A percentile compares a stretch with the other conserved stretches of the same genome.
Conservation (phyloP, 495 filamentous ascomycete genomes). For the Cercophora sp. region DNA sequence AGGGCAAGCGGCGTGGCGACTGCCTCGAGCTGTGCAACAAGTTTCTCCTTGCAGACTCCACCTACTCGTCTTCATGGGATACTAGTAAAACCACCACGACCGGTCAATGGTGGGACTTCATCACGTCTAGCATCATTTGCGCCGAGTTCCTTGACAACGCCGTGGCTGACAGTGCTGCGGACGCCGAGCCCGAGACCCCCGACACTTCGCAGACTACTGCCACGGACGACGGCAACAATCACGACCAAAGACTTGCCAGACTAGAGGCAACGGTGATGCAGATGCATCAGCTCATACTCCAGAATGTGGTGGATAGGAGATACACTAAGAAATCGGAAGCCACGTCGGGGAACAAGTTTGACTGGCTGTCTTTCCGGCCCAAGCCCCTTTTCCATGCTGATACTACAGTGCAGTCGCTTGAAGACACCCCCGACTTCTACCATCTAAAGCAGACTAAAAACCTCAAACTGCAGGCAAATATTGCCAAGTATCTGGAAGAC, state of each 20-base stretch:
- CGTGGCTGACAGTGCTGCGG: not conserved
- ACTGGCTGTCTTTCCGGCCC: not conserved
- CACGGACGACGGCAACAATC: not conserved
- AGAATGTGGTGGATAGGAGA: not conserved
- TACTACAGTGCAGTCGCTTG: not conserved
- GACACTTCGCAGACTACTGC: not conserved
- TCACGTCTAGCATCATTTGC: not conserved
- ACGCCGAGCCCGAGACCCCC: not conserved
- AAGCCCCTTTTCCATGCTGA: not conserved
- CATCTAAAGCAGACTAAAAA: not conserved
- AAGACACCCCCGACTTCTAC: constrained; percentile 2
- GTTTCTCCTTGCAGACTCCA: not conserved
- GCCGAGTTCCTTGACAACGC: not conserved
- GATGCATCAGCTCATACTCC: not conserved
- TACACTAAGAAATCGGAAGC: not conserved
- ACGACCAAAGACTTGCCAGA: not conserved
- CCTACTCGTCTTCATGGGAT: not conserved
- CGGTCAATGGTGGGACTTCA: constrained; percentile 2
- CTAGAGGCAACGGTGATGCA: not conserved
- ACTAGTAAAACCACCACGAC: not conserved
- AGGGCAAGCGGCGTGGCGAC: not conserved
- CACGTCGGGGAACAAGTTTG: not conserved
- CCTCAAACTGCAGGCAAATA: not conserved
- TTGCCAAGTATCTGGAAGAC: not conserved
- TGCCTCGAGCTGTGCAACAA: not conserved